Percentiles rank a stretch among this genome's conserved stretches.
Conservation (phyloP, 2,329 filamentous ascomycete genomes). For the Lecanicillium sp. region DNA sequence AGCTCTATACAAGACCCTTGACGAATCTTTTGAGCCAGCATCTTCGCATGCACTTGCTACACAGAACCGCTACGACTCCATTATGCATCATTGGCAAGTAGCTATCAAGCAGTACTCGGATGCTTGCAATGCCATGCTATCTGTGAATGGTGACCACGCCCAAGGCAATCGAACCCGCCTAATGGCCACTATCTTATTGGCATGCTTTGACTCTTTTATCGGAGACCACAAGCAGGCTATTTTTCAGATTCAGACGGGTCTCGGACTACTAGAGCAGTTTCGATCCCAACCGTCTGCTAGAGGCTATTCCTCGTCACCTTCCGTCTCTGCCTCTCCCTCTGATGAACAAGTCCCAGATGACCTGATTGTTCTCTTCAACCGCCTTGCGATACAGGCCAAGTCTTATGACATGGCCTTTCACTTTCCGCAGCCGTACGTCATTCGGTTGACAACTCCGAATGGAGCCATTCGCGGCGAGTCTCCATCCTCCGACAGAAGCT, state of each 20-base stretch:
- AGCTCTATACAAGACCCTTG: slow-evolving; percentile 59
- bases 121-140: slow-evolving; percentile 43
- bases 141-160: slow-evolving; percentile 33
- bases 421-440: slow-evolving; percentile 54
- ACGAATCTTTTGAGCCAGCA: slow-evolving; percentile 46
- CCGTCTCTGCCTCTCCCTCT: slow-evolving; percentile 16
- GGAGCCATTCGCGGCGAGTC: slow-evolving; percentile 22
- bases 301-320: slow-evolving; percentile 24
- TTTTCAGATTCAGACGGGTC: slow-evolving; percentile 50
- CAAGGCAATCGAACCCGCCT: slow-evolving; percentile 45
- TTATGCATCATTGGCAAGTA: slow-evolving; percentile 48
- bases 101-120: slow-evolving; percentile 53
- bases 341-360: slow-evolving; percentile 49
- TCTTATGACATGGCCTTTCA: slow-evolving; percentile 64
- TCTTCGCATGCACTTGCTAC: slow-evolving; percentile 18
- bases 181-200: slow-evolving; percentile 58
- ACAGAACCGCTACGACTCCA: slow-evolving; percentile 22
- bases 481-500: slow-evolving; percentile 34
- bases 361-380: slow-evolving; percentile 55
- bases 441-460: slow-evolving; percentile 21
- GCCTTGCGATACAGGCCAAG: slow-evolving; percentile 57
- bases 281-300: slow-evolving; percentile 19
- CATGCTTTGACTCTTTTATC: slow-evolving; percentile 62
- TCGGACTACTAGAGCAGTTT: slow-evolving; percentile 46
- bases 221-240: slow-evolving; percentile 57